Base-by-base conservation (phyloP, 257 asterid species). In the Solanum sparsipilum region DNA sequence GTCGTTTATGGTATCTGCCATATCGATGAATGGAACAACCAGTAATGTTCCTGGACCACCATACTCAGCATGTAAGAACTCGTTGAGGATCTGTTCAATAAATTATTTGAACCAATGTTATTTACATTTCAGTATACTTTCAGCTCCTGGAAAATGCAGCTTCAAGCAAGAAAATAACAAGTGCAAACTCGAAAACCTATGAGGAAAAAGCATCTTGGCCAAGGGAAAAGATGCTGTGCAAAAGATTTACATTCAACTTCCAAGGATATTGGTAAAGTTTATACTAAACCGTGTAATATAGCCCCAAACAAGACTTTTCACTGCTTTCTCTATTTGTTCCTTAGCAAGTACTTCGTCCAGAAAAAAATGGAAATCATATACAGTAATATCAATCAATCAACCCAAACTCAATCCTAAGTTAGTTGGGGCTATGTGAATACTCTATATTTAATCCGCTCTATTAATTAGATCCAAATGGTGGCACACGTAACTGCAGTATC, bases 11-110 rank as follows among this genome's bases (percentile, higher is more conserved):
- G 98, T 92, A 89, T 96, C 97, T 15, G 98, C 98, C 98, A 95
- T 96, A 88, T 96, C 98, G 15, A 95, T 89, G 92, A 96, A 96
- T 11, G 99, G 99, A 34, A 87, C 72, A 10, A 96, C 98, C 93
- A 96, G 84, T 56, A 96, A 92, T 13, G 99, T 95, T 86, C 98
- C 99, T 15, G 99, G 99, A 83, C 99, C 99, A 7, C 99, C 98
- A 73, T 96, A 96, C 88, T 96, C 97, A 13, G 96, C 86, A 65
- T 95, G 98, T 93, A 96, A 90, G 93, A 96, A 96, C 4, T 90
- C 93, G 41, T 83, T 90, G 86, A 96, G 92, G 79, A 96, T 95
- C 98, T 96, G 95, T 87, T 34, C 35, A 81, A 84, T 13, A 71
- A 27, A 35, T 16, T 29, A 86, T 21, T 81, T 29, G 41, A 81